These are phyloP conservation scores for Salisapilia sapeloensis DNA, from an alignment of 352 stramenopile genomes.

Conservation along the genomic window DNA sequence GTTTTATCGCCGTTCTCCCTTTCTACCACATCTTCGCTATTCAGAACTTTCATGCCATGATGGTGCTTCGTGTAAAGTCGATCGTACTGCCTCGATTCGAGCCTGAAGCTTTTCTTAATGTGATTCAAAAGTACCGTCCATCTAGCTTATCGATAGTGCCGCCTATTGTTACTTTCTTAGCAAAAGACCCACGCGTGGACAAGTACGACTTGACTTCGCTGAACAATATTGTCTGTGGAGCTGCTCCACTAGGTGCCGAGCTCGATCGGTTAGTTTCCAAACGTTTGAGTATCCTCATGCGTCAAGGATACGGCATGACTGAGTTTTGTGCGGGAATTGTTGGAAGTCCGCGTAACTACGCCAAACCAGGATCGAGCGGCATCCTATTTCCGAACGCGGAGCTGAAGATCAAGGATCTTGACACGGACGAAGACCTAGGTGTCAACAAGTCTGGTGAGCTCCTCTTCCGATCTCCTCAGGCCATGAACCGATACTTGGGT, in stretches of 20 bases:
- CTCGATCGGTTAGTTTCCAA: constrained; percentile 32
- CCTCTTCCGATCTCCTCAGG: too few species aligned
- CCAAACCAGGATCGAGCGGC: too few species aligned
- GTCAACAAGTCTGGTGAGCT: too few species aligned
- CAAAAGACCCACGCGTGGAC: constrained; percentile 74
- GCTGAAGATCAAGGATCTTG: too few species aligned
- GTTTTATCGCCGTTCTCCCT: constrained; percentile 26
- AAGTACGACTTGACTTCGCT: constrained; percentile 71
- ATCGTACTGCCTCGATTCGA: constrained; percentile 68
- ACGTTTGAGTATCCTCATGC: constrained; percentile 32
- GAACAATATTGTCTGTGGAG: constrained; percentile 47
- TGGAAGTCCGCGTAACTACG: constrained; percentile 25
- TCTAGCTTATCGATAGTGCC: constrained; percentile 57
- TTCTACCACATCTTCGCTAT: constrained; percentile 83
- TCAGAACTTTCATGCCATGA: constrained; percentile 26
- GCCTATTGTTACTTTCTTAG: constrained; percentile 53
- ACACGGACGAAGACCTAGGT: too few species aligned
- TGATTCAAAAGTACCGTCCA: constrained; percentile 12
- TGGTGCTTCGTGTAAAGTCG: constrained; percentile 27
- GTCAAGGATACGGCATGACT: constrained; percentile 49
- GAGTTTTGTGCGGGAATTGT: constrained; percentile 25
- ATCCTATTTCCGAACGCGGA: too few species aligned
- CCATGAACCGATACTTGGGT: constrained; percentile 75
- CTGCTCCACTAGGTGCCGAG: constrained; percentile 61
- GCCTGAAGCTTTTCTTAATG: constrained; percentile 37